A percentile compares a stretch with the other conserved stretches of the same genome.
Conservation (phyloP, 2,329 filamentous ascomycete species). For the Talaromyces sp. region DNA sequence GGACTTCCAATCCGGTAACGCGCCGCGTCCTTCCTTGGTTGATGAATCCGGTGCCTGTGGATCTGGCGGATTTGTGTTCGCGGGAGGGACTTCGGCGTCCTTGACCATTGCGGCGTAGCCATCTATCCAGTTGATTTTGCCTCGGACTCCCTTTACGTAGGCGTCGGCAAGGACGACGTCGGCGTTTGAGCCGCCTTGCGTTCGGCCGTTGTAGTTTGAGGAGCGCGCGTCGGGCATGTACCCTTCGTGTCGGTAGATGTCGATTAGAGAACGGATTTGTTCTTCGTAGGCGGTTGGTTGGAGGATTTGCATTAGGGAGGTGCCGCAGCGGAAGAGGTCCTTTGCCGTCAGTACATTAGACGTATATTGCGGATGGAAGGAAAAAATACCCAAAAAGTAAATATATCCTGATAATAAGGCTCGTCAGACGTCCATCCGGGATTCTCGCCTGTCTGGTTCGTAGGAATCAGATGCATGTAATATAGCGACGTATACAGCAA, state of each 20-base stretch:
- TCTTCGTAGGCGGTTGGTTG: conserved; percentile 59
- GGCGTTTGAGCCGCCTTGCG: conserved; percentile 70
- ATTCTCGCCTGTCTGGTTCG: conserved; percentile 70
- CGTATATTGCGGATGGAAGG: conserved; percentile 45
- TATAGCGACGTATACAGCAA: conserved; percentile 65
- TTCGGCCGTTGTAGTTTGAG: conserved; percentile 66
- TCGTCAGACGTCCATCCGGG: conserved; percentile 60
- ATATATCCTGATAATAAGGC: conserved; percentile 68
- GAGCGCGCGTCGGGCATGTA: conserved; percentile 72
- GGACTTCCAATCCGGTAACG: conserved; percentile 64
- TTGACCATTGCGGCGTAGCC: conserved; percentile 68
- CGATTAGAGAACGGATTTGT: conserved; percentile 66
- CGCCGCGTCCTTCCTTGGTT: conserved; percentile 65
- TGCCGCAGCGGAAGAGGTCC: conserved; percentile 65
- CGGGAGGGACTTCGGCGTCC: conserved; percentile 65
- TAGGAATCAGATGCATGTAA: conserved; percentile 65
- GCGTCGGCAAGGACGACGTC: conserved; percentile 65
- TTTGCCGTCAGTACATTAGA: background rate
- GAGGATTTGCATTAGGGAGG: conserved; percentile 63
- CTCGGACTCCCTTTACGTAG: conserved; percentile 59
- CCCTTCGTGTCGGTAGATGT: conserved; percentile 64
- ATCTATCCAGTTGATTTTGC: conserved; percentile 61
- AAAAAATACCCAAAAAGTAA: conserved; percentile 55
- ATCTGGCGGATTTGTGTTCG: conserved; percentile 58
- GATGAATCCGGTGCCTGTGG: conserved; percentile 56